A percentile compares a stretch with the other conserved stretches of the same genome.
Conservation (phyloP, 2,329 filamentous ascomycete species). For the Xylaria sp. region DNA sequence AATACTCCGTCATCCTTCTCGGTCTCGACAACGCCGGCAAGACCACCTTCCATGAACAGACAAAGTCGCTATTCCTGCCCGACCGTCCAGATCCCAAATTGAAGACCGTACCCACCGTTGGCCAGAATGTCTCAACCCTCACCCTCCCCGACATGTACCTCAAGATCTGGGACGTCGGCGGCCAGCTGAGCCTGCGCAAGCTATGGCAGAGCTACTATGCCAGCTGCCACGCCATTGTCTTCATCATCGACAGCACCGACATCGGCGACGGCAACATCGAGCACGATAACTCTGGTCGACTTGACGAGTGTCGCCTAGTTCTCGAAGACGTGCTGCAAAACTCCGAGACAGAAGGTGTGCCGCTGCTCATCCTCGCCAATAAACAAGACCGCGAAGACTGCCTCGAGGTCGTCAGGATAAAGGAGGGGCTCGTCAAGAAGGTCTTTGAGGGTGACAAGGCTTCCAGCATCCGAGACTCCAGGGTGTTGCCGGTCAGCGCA, state of each 20-base stretch:
- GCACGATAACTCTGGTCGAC: slow-evolving; percentile 60
- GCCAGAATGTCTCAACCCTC: slow-evolving; percentile 94
- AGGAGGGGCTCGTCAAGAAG: slow-evolving; percentile 92
- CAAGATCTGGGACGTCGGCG: slow-evolving; percentile 98
- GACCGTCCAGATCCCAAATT: slow-evolving; percentile 66
- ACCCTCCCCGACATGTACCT: slow-evolving; percentile 93
- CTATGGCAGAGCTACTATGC: slow-evolving; percentile 97
- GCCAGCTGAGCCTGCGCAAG: slow-evolving; percentile 84
- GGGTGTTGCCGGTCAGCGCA: slow-evolving; percentile 91
- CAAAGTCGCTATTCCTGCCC: slow-evolving; percentile 83
- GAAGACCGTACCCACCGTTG: slow-evolving; percentile 94
- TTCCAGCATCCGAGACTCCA: slow-evolving; percentile 81
- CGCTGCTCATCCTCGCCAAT: slow-evolving; percentile 89
- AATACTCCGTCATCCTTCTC: slow-evolving; percentile 96
- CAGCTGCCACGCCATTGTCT: slow-evolving; percentile 94
- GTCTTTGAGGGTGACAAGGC: slow-evolving; percentile 96
- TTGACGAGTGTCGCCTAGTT: slow-evolving; percentile 89
- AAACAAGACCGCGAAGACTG: slow-evolving; percentile 98
- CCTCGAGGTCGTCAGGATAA: slow-evolving; percentile 95
- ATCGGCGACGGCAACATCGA: slow-evolving; percentile 81
- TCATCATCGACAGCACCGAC: slow-evolving; percentile 95
- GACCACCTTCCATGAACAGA: slow-evolving; percentile 95
- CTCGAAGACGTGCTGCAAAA: slow-evolving; percentile 89
- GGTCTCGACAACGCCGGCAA: slow-evolving; percentile 98
- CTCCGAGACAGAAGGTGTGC: slow-evolving; percentile 87